Base-by-base conservation (phyloP, 495 filamentous ascomycete genomes). In the Neurospora sp. region DNA sequence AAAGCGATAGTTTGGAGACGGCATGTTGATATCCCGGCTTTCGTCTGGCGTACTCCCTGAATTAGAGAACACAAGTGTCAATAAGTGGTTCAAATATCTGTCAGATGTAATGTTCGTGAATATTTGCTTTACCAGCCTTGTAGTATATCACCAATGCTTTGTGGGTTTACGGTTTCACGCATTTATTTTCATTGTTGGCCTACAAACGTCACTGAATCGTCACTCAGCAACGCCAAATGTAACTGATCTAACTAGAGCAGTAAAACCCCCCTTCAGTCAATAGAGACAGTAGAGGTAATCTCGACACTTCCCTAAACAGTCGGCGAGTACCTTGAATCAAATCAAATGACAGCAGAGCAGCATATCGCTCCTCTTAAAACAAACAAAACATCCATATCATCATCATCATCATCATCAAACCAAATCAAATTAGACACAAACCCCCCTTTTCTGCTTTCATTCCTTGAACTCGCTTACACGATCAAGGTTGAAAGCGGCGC, bases 401-500 rank as follows among this genome's bases (percentile, higher is more conserved):
- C 23, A 54, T 23, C 18, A n/a, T 46, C 46, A 54, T 35, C 23
- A 54, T 10, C 20, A 23, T 27, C n/a, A 59, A 27, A 27, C 11
- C 20, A 59, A 6, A 35, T 18, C 23, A 31, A 16, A 7, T 20
- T 7, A 31, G 23, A 62, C 23, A 31, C 12, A 31, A 46, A 8
- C 11, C 5, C 66, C 35, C 18, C 42, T 46, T 16, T 18, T 2
- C 20, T 9, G 20, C 8, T 14, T n/a, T 72, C 69, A 78, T 48
- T 72, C 73, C 73, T 76, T 80, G n/a, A 72, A 75, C 75, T 83
- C 81, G 4, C 76, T 75, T 12, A 80, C 84, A 39, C 86, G 82
- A 73, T 91, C 89, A 69, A 93, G 80, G 79, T 92, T 93, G 76
- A 93, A 92, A 4, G 90, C 91, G 0, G 90, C 91, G 79, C 88